Evolutionary conservation across 371 early-diverging fungal species (phyloP).

Genomic region (Mortierella sp.): DNA sequence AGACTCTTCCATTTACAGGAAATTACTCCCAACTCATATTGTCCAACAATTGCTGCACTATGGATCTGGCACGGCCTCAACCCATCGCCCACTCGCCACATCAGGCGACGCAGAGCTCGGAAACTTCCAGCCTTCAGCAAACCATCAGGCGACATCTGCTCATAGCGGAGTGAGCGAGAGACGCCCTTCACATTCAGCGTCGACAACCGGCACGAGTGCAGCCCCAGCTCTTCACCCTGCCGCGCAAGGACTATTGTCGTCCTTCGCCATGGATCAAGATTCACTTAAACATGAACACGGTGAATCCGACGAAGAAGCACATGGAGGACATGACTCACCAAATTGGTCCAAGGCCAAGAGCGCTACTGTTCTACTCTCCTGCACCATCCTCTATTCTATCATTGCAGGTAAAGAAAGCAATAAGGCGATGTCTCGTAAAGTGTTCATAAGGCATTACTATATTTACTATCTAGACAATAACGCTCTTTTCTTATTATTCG

Average conservation of each 20-base stretch:
- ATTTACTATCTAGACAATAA: neutral
- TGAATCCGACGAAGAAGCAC: conserved; percentile 72
- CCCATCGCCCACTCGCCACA: conserved; percentile 4
- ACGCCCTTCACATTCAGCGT: conserved; percentile 31
- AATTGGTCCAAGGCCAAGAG: conserved; percentile 91
- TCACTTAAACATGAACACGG: conserved; percentile 61
- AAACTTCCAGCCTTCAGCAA: conserved; percentile 2
- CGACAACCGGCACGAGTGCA: conserved; percentile 8
- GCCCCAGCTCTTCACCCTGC: conserved; percentile 34
- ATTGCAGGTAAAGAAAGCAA: conserved; percentile 70
- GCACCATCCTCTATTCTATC: conserved; percentile 88
- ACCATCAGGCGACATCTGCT: conserved; percentile 30
- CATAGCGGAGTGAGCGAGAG: conserved; percentile 11
- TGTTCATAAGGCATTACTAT: neutral
- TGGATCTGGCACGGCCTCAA: conserved; percentile 21
- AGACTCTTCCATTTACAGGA: conserved; percentile 60
- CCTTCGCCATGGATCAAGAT: conserved; percentile 39
- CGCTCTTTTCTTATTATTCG: neutral
- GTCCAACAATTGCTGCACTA: conserved; percentile 56
- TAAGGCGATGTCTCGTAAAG: neutral
- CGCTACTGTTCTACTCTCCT: conserved; percentile 81
- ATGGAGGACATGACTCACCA: conserved; percentile 91
- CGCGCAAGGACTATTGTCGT: conserved; percentile 47
- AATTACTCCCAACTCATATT: conserved; percentile 47
- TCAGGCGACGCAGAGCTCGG: conserved; percentile 32